Evolutionary conservation across 2,329 filamentous ascomycete species (phyloP).

Genomic region (Alternaria triticimaculans): DNA sequence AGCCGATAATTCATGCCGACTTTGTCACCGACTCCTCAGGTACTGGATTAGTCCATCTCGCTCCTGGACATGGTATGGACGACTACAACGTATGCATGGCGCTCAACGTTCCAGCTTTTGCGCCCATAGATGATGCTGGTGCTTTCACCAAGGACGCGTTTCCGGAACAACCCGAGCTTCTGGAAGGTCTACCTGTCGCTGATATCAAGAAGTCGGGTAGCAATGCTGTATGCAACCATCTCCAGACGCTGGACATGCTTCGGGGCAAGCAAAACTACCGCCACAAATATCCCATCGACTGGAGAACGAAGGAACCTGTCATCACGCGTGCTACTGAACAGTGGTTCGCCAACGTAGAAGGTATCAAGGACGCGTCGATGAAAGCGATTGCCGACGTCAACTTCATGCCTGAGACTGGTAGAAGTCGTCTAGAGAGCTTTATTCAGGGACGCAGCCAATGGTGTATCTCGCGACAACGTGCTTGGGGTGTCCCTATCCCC

Average conservation of each 20-base stretch:
- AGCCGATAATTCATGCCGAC: slow-evolving; percentile 79
- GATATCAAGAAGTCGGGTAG: slow-evolving; percentile 62
- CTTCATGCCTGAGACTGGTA: slow-evolving; percentile 80
- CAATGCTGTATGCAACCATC: slow-evolving; percentile 72
- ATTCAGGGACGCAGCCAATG: slow-evolving; percentile 88
- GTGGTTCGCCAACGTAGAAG: slow-evolving; percentile 94
- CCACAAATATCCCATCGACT: slow-evolving; percentile 98
- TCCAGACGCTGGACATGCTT: slow-evolving; percentile 62
- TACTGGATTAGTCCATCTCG: slow-evolving; percentile 91
- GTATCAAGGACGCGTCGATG: slow-evolving; percentile 78
- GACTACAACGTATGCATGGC: slow-evolving; percentile 84
- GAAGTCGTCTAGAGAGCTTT: slow-evolving; percentile 80
- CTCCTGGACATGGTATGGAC: slow-evolving; percentile 94
- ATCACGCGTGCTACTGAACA: slow-evolving; percentile 92
- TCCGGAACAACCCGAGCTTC: slow-evolving; percentile 68
- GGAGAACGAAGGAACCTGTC: slow-evolving; percentile 92
- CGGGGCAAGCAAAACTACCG: slow-evolving; percentile 73
- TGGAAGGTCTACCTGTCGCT: slow-evolving; percentile 77
- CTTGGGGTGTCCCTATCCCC: slow-evolving; percentile 97
- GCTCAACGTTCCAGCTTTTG: slow-evolving; percentile 73
- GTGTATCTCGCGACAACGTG: slow-evolving; percentile 95
- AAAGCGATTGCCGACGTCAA: slow-evolving; percentile 71
- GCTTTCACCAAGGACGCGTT: slow-evolving; percentile 81
- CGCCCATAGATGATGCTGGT: slow-evolving; percentile 83
- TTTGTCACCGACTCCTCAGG: slow-evolving; percentile 93